Evolutionary conservation across 441 rosid species (phyloP), one percentile per base, ranked within the genome.

Genomic region (Metrosideros polymorpha): DNA sequence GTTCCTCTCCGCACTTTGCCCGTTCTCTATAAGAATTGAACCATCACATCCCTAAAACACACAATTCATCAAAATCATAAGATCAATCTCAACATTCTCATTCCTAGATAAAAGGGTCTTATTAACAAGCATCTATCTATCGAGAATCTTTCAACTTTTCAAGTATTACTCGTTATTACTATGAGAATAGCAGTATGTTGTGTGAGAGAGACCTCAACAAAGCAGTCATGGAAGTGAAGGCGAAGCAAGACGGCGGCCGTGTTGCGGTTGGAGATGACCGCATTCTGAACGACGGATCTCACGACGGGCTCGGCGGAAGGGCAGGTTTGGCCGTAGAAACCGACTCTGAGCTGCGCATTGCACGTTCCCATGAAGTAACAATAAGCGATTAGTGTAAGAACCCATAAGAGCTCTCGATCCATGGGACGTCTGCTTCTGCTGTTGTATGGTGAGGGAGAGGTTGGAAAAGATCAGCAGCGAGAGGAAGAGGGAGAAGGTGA

Each of bases 191-290:
- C 42, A n/a, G 84, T 1, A 1, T 15, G 9, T 66, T 7, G 52
- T 1, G 30, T 5, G 17, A 43, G n/a, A 24, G 8, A 30, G 75
- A 85, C 88, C 85, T 83, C 56, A 9, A 84, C 79, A 39, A 87
- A 87, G 88, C 88, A 87, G 84, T 87, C 88, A 18, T 87, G 88
- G 84, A 87, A 87, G 88, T 87, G 88, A 83, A 86, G 88, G 29
- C 89, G 85, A 25, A 88, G 89, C 88, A 88, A 50, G 84, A 88
- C 2, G 42, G 89, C 86, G 6, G 89, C 88, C 82, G 15, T 84
- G 82, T 4, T 86, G 61, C 83, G 30, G 86, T 83, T 45, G 76
- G 89, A 86, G 19, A 49, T 42, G 55, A 45, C 86, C 50, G 86
- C 83, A 61, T 88, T 32, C 22, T 29, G 52, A 3, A 88, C 88